Evolutionary conservation across 192 early-diverging fungal genomes (phyloP), one percentile per base, ranked within the genome.

Genomic region (Podochytrium sp.): DNA sequence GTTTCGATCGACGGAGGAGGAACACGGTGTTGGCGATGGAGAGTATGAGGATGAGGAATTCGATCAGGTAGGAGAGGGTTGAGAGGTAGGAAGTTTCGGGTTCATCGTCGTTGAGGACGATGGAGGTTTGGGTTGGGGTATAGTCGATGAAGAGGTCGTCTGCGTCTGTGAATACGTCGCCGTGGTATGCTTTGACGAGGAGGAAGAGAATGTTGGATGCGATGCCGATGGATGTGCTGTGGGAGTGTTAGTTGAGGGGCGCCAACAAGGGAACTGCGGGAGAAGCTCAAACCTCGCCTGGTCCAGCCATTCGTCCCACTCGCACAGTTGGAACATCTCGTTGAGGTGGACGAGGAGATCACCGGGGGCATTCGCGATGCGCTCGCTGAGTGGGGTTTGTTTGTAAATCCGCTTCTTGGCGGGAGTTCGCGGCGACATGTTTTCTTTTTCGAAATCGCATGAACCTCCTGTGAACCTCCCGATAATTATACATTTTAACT

Each of bases 111-210:
- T 47, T 47, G 43, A 20, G 12, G 10, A 10, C 43, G 12, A 20
- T 47, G 43, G n/a, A 47, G n/a, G 43, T 10, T 47, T 10, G n/a
- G 43, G 43, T 14, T 39, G 65, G 43, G 18, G 23, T 10, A 50
- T 71, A 71, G 16, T 71, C 69, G 33, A 71, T 60, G 40, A 71
- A 71, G 12, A 60, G 56, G 27, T 55, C 41, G 29, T 71, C 69
- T 7, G 65, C n/a, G 32, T 66, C 65, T 5, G 69, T 71, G 57
- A 71, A 71, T 1, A 43, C 69, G 29, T 71, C 55, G 41, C 69
- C 69, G 20, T 7, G 29, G 14, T 29, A 33, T 7, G 23, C 40
- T 47, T 71, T 71, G 14, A 40, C 57, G 38, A 51, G 6, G 25
- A 71, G 56, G 33, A 60, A 71, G 5, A 71, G 2, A n/a, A 27